A percentile compares a stretch with the other conserved stretches of the same genome.
phyloP scores from a whole-genome alignment of 768 basidiomycete species.

The Hypholoma fasciculare region DNA sequence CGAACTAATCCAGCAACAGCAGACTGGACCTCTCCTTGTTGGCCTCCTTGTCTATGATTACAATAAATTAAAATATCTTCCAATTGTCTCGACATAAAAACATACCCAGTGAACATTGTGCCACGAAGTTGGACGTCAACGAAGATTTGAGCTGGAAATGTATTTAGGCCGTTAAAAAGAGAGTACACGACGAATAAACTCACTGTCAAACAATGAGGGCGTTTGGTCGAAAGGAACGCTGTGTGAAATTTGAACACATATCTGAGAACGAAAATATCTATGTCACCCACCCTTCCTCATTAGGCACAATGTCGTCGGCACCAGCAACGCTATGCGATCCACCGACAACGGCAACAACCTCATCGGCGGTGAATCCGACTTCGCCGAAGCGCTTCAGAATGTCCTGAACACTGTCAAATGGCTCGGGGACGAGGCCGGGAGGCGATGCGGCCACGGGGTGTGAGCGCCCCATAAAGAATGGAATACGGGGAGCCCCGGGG shows the following conservation, averaged over 20 bases:
- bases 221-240: constrained; percentile 41
- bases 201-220: constrained; percentile 34
- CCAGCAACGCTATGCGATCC: constrained; percentile 18
- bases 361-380: constrained; percentile 35
- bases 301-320: constrained; percentile 14
- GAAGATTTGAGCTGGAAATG: constrained; percentile 2
- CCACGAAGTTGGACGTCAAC: constrained; percentile 17
- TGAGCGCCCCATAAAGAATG: constrained; percentile 39
- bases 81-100: background rate
- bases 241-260: background rate
- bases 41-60: constrained; percentile 30
- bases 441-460: constrained; percentile 31
- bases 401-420: constrained; percentile 23
- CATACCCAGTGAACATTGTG: constrained; percentile 39
- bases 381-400: constrained; percentile 36
- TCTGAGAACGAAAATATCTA: background rate
- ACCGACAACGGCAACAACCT: constrained; percentile 35
- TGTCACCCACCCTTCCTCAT: constrained; percentile 10
- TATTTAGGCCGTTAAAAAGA: background rate
- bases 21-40: constrained; percentile 38
- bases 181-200: background rate
- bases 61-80: background rate
- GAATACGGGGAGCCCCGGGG: constrained; percentile 40
- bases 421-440: constrained; percentile 13
- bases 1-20: constrained; percentile 42